phyloP scores from a whole-genome alignment of 176 grass and related monocot genomes.

The Luzula sylvatica region DNA sequence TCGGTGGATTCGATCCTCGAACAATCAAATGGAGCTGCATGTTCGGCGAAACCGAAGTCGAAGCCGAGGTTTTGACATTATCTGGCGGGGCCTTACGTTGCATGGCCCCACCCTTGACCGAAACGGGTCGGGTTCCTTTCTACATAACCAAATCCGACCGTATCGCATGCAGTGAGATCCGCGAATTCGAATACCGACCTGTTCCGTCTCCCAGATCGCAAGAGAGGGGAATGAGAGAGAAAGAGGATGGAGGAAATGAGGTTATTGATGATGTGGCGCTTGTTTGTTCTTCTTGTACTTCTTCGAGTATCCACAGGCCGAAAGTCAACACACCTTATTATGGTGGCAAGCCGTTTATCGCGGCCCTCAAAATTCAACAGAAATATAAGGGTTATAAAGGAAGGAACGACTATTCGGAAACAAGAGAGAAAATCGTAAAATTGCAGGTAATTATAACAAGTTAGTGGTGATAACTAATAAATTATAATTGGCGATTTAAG shows the following conservation, averaged over 20 bases:
- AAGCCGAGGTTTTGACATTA: constrained; percentile 51
- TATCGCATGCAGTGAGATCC: constrained; percentile 72
- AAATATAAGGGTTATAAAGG: constrained; percentile 85
- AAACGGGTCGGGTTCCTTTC: constrained; percentile 63
- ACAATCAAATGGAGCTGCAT: constrained; percentile 78
- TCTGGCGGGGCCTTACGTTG: constrained; percentile 52
- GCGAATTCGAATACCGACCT: constrained; percentile 63
- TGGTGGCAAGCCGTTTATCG: constrained; percentile 34
- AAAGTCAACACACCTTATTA: constrained; percentile 16
- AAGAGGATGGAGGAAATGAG: background rate
- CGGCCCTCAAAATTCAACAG: constrained; percentile 65
- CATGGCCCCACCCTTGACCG: constrained; percentile 36
- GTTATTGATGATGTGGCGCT: constrained; percentile 13
- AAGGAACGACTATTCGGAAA: constrained; percentile 53
- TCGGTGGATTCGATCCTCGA: constrained; percentile 39
- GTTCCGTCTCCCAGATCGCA: constrained; percentile 3
- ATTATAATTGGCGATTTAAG: background rate
- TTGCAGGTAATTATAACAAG: constrained; percentile 48
- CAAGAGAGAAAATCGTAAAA: constrained; percentile 56
- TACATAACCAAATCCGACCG: constrained; percentile 80
- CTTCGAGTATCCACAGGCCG: constrained; percentile 19
- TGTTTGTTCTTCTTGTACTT: constrained; percentile 21
- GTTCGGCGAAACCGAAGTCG: constrained; percentile 89
- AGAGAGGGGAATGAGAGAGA: constrained; percentile 23
- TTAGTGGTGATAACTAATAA: too few relatives aligned